Percentiles rank a stretch among this genome's conserved stretches.
These are phyloP conservation scores for Aspergillus japonicus DNA, from an alignment of 2,329 filamentous ascomycete species.

Conservation along the genomic window DNA sequence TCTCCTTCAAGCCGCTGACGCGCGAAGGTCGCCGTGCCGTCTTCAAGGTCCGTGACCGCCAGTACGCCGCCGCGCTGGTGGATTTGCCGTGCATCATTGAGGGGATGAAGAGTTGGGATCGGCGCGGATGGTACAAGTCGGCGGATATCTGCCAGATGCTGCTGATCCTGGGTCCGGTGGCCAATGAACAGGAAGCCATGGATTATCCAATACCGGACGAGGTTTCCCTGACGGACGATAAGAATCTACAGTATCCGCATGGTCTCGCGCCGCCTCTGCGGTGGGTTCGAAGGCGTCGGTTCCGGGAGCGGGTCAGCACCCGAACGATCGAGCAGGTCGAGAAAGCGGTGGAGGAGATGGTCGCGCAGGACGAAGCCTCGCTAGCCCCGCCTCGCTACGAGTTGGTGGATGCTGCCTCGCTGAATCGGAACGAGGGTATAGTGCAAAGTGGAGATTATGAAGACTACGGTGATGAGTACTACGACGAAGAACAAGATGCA, in stretches of 20 bases:
- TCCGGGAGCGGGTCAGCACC: constrained; percentile 77
- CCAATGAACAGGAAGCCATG: constrained; percentile 64
- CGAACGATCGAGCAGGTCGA: constrained; percentile 85
- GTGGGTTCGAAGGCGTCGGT: constrained; percentile 76
- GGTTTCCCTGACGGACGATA: constrained; percentile 57
- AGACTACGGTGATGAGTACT: constrained; percentile 43
- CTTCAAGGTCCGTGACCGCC: constrained; percentile 65
- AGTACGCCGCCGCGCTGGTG: constrained; percentile 76
- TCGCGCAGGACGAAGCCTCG: constrained; percentile 66
- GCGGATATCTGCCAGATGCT: constrained; percentile 89
- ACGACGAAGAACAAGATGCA: constrained; percentile 51
- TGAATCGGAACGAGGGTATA: constrained; percentile 44
- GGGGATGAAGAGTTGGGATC: constrained; percentile 91
- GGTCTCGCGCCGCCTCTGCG: constrained; percentile 86
- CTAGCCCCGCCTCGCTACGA: constrained; percentile 60
- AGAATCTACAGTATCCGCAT: constrained; percentile 73
- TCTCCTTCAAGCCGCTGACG: constrained; percentile 74
- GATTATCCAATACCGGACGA: constrained; percentile 68
- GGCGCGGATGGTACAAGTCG: constrained; percentile 82
- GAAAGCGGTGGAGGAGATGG: constrained; percentile 70
- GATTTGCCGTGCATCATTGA: constrained; percentile 86
- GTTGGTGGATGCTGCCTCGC: constrained; percentile 56
- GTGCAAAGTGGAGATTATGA: constrained; percentile 49
- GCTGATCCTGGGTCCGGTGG: constrained; percentile 68
- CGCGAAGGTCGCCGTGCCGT: constrained; percentile 70